phyloP scores from a whole-genome alignment of 257 asterid species.

The Phtheirospermum japonicum region DNA sequence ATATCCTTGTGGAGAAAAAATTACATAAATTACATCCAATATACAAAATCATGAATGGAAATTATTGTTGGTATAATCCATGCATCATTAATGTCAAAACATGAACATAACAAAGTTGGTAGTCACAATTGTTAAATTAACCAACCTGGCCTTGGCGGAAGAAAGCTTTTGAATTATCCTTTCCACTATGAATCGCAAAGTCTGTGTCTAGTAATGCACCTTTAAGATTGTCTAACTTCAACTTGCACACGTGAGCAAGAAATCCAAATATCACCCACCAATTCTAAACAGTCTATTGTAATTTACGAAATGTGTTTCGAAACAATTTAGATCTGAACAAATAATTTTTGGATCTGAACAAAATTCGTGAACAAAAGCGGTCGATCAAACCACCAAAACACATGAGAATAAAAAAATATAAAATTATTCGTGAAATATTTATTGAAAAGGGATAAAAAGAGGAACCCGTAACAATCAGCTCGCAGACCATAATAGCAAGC shows the following conservation, averaged over 20 bases:
- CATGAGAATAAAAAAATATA: too few relatives aligned
- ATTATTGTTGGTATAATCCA: background rate
- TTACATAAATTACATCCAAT: background rate
- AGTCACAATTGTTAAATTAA: background rate
- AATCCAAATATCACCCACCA: conserved; percentile 9
- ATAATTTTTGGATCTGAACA: too few relatives aligned
- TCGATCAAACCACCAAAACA: too few relatives aligned
- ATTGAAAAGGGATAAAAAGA: too few relatives aligned
- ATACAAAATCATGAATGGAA: background rate
- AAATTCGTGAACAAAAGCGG: too few relatives aligned
- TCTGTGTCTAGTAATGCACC: conserved; percentile 84
- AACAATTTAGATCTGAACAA: too few relatives aligned
- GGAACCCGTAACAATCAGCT: too few relatives aligned
- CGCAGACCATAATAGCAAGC: too few relatives aligned
- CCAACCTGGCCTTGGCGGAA: conserved; percentile 94
- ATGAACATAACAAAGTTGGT: background rate
- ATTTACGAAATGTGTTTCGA: too few relatives aligned
- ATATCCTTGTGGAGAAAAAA: background rate
- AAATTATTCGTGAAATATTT: too few relatives aligned
- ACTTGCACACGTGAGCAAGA: conserved; percentile 60
- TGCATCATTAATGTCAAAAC: background rate
- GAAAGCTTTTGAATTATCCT: conserved; percentile 74
- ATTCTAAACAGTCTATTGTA: too few relatives aligned
- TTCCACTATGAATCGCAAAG: conserved; percentile 80
- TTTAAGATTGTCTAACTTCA: conserved; percentile 73